phyloP scores from a whole-genome alignment of 2,329 filamentous ascomycete genomes.

The Remersonia thermophila region DNA sequence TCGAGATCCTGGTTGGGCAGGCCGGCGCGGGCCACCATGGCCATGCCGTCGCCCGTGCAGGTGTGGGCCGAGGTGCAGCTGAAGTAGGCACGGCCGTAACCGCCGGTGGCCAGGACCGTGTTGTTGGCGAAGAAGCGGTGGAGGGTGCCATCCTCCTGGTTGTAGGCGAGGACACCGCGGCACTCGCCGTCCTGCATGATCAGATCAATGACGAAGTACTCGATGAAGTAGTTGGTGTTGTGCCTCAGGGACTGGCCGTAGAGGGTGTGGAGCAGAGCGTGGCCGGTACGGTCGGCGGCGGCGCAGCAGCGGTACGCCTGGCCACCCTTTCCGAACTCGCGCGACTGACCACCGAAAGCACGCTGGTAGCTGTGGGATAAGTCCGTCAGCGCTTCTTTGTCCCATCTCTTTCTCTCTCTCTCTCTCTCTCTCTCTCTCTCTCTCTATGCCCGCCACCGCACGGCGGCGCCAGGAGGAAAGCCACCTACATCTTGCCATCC shows the following conservation, averaged over 20 bases:
- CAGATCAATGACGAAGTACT: conserved; percentile 93
- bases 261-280: conserved; percentile 94
- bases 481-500: conserved; percentile 75
- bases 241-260: conserved; percentile 94
- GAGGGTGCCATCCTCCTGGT: conserved; percentile 95
- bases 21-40: conserved; percentile 95
- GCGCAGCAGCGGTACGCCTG: conserved; percentile 97
- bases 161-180: conserved; percentile 93
- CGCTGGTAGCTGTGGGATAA: conserved; percentile 63
- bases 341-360: conserved; percentile 94
- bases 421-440: too few species aligned
- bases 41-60: conserved; percentile 97
- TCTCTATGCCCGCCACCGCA: too few species aligned
- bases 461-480: too few species aligned
- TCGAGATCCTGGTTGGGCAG: conserved; percentile 98
- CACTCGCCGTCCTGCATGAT: conserved; percentile 97
- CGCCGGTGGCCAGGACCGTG: conserved; percentile 92
- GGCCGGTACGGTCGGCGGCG: conserved; percentile 90
- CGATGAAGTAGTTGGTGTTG: conserved; percentile 99
- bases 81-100: conserved; percentile 97
- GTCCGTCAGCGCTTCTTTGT: conserved; percentile 7
- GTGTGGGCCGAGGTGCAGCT: conserved; percentile 96
- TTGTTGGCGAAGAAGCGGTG: conserved; percentile 95
- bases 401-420: neutral
- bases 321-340: conserved; percentile 89